phyloP scores from a whole-genome alignment of 139 green algal species.

The Chlorella sp. region DNA sequence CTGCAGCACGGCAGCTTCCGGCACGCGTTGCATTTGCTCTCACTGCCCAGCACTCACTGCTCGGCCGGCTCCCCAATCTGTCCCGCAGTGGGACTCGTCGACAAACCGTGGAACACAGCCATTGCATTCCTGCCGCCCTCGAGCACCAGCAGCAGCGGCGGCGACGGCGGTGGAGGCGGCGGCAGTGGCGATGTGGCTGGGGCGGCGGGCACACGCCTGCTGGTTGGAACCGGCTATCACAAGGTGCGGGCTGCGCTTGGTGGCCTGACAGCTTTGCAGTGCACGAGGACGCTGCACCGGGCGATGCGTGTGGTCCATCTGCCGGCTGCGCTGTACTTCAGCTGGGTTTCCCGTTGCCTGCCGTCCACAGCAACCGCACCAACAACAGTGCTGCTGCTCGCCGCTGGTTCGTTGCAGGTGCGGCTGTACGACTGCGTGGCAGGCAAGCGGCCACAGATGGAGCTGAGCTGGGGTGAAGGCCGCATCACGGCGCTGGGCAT shows the following conservation, averaged over 20 bases:
- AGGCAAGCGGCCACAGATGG: slow-evolving; percentile 66
- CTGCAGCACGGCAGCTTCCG: too few relatives aligned
- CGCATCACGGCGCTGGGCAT: slow-evolving; percentile 61
- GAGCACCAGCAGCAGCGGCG: not conserved
- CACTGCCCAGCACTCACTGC: not conserved
- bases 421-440: slow-evolving; percentile 54
- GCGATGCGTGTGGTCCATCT: too few relatives aligned
- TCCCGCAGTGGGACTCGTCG: slow-evolving; percentile 46
- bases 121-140: slow-evolving; percentile 29
- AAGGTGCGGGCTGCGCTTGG: slow-evolving; percentile 44
- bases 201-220: slow-evolving; percentile 1
- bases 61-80: too few relatives aligned
- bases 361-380: too few relatives aligned
- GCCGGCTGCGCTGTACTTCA: too few relatives aligned
- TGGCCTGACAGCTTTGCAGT: too few relatives aligned
- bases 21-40: too few relatives aligned
- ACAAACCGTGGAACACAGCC: slow-evolving; percentile 47
- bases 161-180: not conserved
- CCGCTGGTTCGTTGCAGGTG: too few relatives aligned
- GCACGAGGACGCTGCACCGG: too few relatives aligned
- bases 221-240: slow-evolving; percentile 53
- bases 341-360: too few relatives aligned
- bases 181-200: not conserved
- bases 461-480: slow-evolving; percentile 56
- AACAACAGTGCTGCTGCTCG: too few relatives aligned